Evolutionary conservation across 257 asterid genomes (phyloP), one percentile per base, ranked within the genome.

Genomic region (Fraxinus pennsylvanica): DNA sequence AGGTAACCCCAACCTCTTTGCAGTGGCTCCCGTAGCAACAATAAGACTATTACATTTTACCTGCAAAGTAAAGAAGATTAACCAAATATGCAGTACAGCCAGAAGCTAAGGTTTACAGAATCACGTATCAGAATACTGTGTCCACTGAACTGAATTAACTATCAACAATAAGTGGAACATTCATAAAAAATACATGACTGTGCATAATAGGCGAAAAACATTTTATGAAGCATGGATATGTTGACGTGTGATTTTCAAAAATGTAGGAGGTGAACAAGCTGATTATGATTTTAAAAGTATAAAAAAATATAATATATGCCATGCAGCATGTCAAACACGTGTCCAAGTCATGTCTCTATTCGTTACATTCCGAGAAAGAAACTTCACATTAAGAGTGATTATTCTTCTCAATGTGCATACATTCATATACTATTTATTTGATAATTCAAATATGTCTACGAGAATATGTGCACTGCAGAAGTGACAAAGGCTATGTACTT

Each of bases 21-120:
- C 99, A 57, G 94, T 90, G 78, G 99, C 99, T 80, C 99, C 99
- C 22, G 99, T 96, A 71, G 99, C 97, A 81, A 93, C 89, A 74
- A 96, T 90, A 82, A 96, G 74, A 82, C 98, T 93, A 75, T 96
- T 90, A 87, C 97, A 93, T 84, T 87, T 96, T 57, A 93, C 93
- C 99, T 93, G 90, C 67, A 82, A 82, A 70, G n/a, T 7, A 6
- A 21, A 73, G 25, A 74, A 52, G 22, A 52, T 5, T 52, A 52
- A 15, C 21, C 21, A 52, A 52, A 52, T 52, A 19, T 17, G 22
- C 25, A 39, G 50, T 30, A 50, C 17, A 61, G 30, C 30, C 68
- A 61, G 32, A 61, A 61, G 21, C 65, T 54, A 54, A 54, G 65
- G 66, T 19, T 57, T 57, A 57, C 65, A 57, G 25, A 21, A 6